phyloP scores from a whole-genome alignment of 2,329 filamentous ascomycete species.

The Neopestalotiopsis rosae region DNA sequence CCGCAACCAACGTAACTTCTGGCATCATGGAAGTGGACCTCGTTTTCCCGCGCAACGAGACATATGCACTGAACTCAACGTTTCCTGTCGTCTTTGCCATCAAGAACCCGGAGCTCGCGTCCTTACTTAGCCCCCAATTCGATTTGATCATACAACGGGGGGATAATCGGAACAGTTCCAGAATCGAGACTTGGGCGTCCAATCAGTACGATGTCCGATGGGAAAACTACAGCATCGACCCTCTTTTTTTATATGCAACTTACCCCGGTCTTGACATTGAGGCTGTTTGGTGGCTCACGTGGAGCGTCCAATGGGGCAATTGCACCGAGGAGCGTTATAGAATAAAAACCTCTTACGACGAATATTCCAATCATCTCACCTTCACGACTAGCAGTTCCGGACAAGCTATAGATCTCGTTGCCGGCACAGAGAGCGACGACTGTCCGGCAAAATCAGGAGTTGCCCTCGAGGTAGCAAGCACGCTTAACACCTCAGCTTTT shows the following conservation, averaged over 20 bases:
- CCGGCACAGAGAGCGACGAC: conserved; percentile 19
- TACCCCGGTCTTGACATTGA: not conserved
- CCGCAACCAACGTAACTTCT: conserved; percentile 12
- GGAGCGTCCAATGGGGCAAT: not conserved
- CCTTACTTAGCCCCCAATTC: not conserved
- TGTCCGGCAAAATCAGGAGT: not conserved
- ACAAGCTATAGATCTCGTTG: conserved; percentile 22
- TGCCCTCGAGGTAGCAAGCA: not conserved
- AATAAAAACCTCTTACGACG: not conserved
- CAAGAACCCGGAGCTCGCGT: not conserved
- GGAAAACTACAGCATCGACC: not conserved
- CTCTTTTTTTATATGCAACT: not conserved
- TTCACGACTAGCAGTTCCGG: not conserved
- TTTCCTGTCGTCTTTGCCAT: conserved; percentile 32
- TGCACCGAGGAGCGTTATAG: not conserved
- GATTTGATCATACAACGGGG: not conserved
- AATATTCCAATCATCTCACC: not conserved
- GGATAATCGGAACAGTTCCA: not conserved
- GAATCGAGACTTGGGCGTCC: not conserved
- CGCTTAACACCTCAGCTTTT: not conserved
- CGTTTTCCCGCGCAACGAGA: conserved; percentile 34
- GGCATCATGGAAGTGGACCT: conserved; percentile 28
- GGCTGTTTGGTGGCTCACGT: not conserved
- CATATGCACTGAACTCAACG: conserved; percentile 26
- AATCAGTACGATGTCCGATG: not conserved